Conservation (phyloP, 371 early-diverging fungal species). For the Mortierella sp. region DNA sequence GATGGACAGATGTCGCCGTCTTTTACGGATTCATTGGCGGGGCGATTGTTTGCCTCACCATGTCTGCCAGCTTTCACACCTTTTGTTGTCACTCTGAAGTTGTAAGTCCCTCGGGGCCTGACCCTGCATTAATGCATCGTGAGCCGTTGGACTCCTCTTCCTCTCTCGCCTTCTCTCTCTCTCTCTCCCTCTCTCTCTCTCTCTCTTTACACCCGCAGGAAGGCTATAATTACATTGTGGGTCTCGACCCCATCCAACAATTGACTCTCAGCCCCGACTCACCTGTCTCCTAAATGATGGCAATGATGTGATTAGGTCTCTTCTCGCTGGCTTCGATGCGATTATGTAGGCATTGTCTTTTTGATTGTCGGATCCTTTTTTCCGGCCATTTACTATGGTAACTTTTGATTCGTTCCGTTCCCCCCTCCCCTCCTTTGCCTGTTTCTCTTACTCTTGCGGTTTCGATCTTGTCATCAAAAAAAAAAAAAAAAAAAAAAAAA, state of each 20-base stretch:
- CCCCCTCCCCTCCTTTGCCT: background rate
- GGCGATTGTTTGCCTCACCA: slow-evolving; percentile 83
- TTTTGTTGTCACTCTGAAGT: slow-evolving; percentile 87
- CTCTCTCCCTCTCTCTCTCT: no score
- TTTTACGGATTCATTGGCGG: slow-evolving; percentile 76
- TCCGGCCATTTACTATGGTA: slow-evolving; percentile 81
- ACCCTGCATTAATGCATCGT: slow-evolving; percentile 51
- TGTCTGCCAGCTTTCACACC: slow-evolving; percentile 88
- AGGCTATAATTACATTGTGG: no score
- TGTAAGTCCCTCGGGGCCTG: background rate
- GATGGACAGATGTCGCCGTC: slow-evolving; percentile 72
- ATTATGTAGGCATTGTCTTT: slow-evolving; percentile 93
- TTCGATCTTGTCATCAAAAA: background rate
- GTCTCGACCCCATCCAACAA: no score
- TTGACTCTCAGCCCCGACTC: no score
- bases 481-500: background rate
- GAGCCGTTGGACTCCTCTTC: no score
- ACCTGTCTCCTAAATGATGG: no score
- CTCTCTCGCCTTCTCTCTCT: no score
- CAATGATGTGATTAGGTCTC: slow-evolving; percentile 11
- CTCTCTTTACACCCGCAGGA: no score
- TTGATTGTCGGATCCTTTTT: slow-evolving; percentile 85
- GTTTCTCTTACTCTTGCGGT: background rate
- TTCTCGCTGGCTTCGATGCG: slow-evolving; percentile 82
- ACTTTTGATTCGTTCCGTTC: slow-evolving; percentile 7